Percentiles rank a stretch among this genome's conserved stretches.
Conservation (phyloP, 345 rosid genomes). For the Hibiscus mutabilis region DNA sequence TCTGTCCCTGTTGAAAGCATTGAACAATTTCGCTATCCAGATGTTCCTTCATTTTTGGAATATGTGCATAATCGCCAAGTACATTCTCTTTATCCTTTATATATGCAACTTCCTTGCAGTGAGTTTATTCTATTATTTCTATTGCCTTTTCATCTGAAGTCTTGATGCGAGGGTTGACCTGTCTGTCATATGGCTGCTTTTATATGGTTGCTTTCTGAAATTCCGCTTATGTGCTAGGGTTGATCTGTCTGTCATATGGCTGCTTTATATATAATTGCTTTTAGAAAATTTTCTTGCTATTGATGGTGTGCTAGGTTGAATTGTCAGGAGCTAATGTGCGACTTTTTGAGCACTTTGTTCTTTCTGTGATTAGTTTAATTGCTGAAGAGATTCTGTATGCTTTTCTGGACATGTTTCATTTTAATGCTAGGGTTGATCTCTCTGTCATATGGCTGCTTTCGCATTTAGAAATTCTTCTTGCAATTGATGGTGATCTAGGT, state of each 20-base stretch:
- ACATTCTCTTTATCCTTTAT: constrained; percentile 9
- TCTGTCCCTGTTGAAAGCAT: constrained; percentile 28
- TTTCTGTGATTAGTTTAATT: background rate
- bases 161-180: background rate
- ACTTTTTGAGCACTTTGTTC: background rate
- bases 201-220: background rate
- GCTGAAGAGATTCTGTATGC: background rate
- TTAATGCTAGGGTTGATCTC: background rate
- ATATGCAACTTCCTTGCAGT: background rate
- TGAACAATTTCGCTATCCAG: constrained; percentile 46
- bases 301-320: background rate
- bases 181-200: background rate
- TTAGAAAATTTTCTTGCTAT: background rate
- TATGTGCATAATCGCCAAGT: constrained; percentile 72
- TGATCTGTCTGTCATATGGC: background rate
- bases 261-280: too few species aligned
- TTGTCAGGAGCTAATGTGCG: background rate
- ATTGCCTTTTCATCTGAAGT: background rate
- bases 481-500: background rate
- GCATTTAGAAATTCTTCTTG: background rate
- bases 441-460: background rate
- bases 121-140: background rate
- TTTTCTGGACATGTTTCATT: background rate
- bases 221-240: background rate
- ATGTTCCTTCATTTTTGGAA: constrained; percentile 67